Percentiles rank a stretch among this genome's conserved stretches.
Conservation (phyloP, 2,329 filamentous ascomycete species). For the Xylariaceae sp. region DNA sequence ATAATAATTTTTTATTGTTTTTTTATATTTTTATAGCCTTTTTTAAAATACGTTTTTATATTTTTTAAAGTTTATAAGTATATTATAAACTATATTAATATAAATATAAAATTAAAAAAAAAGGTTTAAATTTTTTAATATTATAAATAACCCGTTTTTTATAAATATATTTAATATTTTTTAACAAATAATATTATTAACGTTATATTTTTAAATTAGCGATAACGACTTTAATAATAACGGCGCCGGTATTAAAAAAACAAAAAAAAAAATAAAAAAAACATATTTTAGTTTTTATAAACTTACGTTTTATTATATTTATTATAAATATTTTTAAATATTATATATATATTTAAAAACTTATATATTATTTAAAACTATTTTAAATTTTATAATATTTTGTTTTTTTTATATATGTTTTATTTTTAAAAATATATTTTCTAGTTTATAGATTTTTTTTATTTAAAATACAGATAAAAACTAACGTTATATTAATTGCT, state of each 20-base stretch:
- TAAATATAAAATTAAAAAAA: too few relatives aligned
- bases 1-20: too few relatives aligned
- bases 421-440: not conserved
- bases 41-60: too few relatives aligned
- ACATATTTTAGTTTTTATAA: too few relatives aligned
- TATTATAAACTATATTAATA: not conserved
- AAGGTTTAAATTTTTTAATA: not conserved
- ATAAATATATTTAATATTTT: not conserved
- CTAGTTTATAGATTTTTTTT: not conserved
- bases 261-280: too few relatives aligned
- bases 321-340: not conserved
- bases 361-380: not conserved
- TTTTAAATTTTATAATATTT: not conserved
- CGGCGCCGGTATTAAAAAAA: too few relatives aligned
- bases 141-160: not conserved
- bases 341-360: not conserved
- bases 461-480: not conserved
- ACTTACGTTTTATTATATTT: not conserved
- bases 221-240: not conserved
- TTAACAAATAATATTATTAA: not conserved
- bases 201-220: not conserved
- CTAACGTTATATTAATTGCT: too few relatives aligned
- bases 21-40: too few relatives aligned
- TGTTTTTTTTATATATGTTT: not conserved
- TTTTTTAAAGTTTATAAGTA: not conserved